A percentile compares a stretch with the other conserved stretches of the same genome.
Evolutionary conservation across 352 stramenopile species (phyloP).

Genomic region (Elongisporangium undulatum): DNA sequence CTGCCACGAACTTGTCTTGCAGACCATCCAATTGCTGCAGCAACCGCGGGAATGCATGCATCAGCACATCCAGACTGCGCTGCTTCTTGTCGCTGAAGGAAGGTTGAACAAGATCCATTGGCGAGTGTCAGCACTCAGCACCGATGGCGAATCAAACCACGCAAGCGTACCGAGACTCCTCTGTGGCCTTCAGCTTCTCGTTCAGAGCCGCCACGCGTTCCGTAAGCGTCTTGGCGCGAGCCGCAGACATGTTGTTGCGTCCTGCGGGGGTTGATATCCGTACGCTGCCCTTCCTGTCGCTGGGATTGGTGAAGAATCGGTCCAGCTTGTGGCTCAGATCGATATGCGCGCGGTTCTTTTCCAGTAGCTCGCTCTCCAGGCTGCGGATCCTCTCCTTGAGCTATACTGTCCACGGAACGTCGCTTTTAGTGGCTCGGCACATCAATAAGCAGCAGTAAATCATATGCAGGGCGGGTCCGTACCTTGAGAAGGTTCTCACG

Average conservation of each 20-base stretch:
- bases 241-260: background rate
- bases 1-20: constrained; percentile 38
- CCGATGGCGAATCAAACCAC: no score
- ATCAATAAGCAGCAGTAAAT: background rate
- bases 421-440: background rate
- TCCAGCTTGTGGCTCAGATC: constrained; percentile 35
- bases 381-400: constrained; percentile 29
- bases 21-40: constrained; percentile 42
- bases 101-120: constrained; percentile 3
- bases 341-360: constrained; percentile 21
- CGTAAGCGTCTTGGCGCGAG: constrained; percentile 3
- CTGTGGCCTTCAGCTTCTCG: constrained; percentile 26
- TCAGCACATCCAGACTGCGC: constrained; percentile 33
- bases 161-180: constrained; percentile 30
- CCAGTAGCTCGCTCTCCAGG: constrained; percentile 35
- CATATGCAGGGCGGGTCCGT: constrained; percentile 4
- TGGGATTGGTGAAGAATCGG: constrained; percentile 10
- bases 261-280: background rate
- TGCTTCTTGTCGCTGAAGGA: constrained; percentile 35
- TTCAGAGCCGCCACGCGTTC: constrained; percentile 21
- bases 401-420: constrained; percentile 11
- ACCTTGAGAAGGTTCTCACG: constrained; percentile 6
- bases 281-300: background rate
- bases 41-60: constrained; percentile 34
- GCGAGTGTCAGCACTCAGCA: no score